Evolutionary conservation across 2,329 filamentous ascomycete species (phyloP).

Genomic region (Cordyceps cicadae): DNA sequence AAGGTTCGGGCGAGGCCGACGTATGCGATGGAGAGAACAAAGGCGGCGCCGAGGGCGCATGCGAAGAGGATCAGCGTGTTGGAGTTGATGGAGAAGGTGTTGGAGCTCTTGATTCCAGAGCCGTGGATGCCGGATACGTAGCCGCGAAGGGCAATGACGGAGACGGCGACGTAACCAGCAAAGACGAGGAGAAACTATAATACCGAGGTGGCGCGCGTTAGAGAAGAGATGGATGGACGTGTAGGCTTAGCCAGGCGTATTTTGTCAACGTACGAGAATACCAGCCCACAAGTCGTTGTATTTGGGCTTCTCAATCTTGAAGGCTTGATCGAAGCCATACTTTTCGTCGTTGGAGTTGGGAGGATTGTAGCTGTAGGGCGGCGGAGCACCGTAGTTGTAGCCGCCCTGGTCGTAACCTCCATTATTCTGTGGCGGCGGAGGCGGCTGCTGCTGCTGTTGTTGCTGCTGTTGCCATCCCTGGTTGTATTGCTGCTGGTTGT

Average conservation of each 20-base stretch:
- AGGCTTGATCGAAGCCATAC: conserved; percentile 66
- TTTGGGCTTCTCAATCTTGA: conserved; percentile 76
- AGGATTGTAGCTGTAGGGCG: conserved; percentile 28
- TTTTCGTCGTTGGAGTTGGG: conserved; percentile 36
- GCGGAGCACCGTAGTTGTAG: conserved; percentile 23
- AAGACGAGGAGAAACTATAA: conserved; percentile 59
- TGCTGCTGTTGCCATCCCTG: conserved; percentile 16
- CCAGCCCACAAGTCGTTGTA: conserved; percentile 89
- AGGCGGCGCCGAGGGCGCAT: conserved; percentile 65
- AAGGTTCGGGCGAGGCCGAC: conserved; percentile 67
- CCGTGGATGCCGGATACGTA: conserved; percentile 60
- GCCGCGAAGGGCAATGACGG: conserved; percentile 64
- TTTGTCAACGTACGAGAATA: conserved; percentile 48
- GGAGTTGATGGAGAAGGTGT: conserved; percentile 61
- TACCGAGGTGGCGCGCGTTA: too few relatives aligned
- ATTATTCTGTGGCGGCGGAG: conserved; percentile 18
- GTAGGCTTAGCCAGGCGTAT: too few relatives aligned
- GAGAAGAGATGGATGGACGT: too few relatives aligned
- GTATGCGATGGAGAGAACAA: conserved; percentile 69
- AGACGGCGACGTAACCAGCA: conserved; percentile 67
- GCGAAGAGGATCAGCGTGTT: conserved; percentile 82
- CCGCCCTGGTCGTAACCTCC: conserved; percentile 14
- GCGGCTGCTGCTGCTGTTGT: conserved; percentile 20
- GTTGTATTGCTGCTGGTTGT: not conserved
- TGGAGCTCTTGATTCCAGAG: conserved; percentile 65